Evolutionary conservation across 1,284 basidiomycete genomes (phyloP), one percentile per base, ranked within the genome.

Genomic region (Melampsora americana): DNA sequence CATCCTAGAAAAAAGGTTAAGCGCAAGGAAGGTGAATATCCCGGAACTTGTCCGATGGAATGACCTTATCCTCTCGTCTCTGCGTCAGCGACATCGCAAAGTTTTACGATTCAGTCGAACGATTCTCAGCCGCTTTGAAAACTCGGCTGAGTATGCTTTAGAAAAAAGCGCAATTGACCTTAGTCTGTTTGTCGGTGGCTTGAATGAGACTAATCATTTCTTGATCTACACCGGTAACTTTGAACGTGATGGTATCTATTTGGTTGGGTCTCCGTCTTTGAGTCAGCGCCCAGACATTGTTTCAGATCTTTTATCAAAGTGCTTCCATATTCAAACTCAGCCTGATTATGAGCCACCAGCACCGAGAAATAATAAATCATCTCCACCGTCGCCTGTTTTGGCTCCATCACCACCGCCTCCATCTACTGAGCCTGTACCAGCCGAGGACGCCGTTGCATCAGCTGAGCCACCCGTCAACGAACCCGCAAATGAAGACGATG

Each of bases 201-300:
- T 99, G 20, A 89, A 93, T 50, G 88, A 90, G 61, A 90, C 93
- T 5, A 93, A 92, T 79, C 95, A 99, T 82, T 92, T 96, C 84
- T 88, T 99, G 77, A 92, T 99, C 50, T 96, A 96, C 83, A 97
- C 95, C 0, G 88, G 91, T 78, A 87, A 87, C 1, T 91, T 92
- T 81, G 95, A 97, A 82, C 90, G 92, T 80, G 90, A 95, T 32
- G 94, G 94, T 14, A 90, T 91, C n/a, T 99, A 99, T 82, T 89
- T 99, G 78, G 86, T 99, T 73, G 96, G 93, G 12, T 90, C 93
- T 46, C 88, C 86, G 1, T 87, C 88, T n/a, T 86, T 99, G 32
- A 90, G 89, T 80, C 90, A 94, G 70, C 88, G 89, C n/a, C 90
- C 92, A 0, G 90, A 91, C 18, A 85, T 88, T 62, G 91, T 98